Base-by-base conservation (phyloP, 371 early-diverging fungal species). In the Apophysomyces elegans region DNA sequence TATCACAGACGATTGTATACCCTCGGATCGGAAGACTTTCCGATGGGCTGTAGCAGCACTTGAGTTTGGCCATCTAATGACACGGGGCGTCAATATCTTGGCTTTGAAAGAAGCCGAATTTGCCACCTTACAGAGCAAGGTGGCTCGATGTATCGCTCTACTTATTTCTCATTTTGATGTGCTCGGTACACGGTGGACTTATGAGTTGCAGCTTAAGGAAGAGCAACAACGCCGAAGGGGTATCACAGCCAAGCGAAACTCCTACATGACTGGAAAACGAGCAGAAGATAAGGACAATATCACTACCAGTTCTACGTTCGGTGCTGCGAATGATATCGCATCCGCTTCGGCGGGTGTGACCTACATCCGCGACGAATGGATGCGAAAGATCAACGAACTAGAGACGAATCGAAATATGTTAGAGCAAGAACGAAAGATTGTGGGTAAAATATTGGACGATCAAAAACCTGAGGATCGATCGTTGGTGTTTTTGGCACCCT, bases 31-130 rank as follows among this genome's bases (percentile, higher is more conserved):
- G 21, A 92, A 90, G 69, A 96, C 95, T 0, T 93, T 94, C 79
- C 86, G 93, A 26, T 96, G 96, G 96, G 92, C 92, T 4, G 90
- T 96, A 44, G 80, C 88, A 56, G 95, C 95, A 1, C 84, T 96
- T 1, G 93, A 94, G 70, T 92, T 93, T 72, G 90, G 92, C 2
- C 91, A 92, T 88, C 74, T 85, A 16, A 87, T 91, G 79, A 90
- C 91, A 59, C 84, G 88, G n/a, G 91, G 91, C 56, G 86, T 85
- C 61, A 88, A 88, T 36, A 88, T 94, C 47, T 80, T 90, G 5
- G 84, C 87, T 4, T 72, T 92, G 66, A 81, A 74, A 6, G 92
- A 90, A 58, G 71, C 74, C 7, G 93, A 93, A 50, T 96, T 93
- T 72, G 79, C 78, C 3, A 81, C 84, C 57, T 66, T 96, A 16